These are phyloP conservation scores for Knoxia roxburghii DNA, from an alignment of 257 asterid species.

Conservation along the genomic window DNA sequence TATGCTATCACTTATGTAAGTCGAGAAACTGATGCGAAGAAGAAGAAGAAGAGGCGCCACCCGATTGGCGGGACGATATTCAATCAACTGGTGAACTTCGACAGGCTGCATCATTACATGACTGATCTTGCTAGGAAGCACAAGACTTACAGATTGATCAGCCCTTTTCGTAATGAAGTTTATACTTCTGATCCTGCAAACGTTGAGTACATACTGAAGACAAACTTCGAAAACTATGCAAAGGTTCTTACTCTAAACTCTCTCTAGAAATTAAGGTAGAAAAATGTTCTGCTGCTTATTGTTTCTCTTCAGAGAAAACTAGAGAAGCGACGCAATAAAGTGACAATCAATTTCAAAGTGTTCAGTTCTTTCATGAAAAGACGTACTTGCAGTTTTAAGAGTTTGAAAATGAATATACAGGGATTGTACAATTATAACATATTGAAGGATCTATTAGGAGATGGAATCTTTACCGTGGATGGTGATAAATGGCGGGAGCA, in stretches of 20 bases:
- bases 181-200: constrained; percentile 60
- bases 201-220: constrained; percentile 60
- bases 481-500: constrained; percentile 77
- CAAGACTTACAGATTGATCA: constrained; percentile 53
- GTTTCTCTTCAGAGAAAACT: no score
- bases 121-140: constrained; percentile 48
- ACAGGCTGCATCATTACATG: constrained; percentile 60
- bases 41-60: constrained; percentile 37
- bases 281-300: no score
- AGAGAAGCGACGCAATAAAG: no score
- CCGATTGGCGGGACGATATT: constrained; percentile 59
- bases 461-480: constrained; percentile 74
- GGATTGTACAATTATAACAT: constrained; percentile 42
- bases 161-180: constrained; percentile 47
- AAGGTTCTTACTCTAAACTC: constrained; percentile 31
- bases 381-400: not conserved
- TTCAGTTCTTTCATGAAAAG: no score
- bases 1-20: constrained; percentile 19
- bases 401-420: constrained; percentile 26
- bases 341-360: no score
- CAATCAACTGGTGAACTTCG: constrained; percentile 50
- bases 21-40: constrained; percentile 19
- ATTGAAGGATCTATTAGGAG: constrained; percentile 53
- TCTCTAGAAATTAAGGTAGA: no score
- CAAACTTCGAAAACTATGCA: constrained; percentile 58